Conservation (phyloP, 805 yeast genomes). For the Wickerhamiella brachini region DNA sequence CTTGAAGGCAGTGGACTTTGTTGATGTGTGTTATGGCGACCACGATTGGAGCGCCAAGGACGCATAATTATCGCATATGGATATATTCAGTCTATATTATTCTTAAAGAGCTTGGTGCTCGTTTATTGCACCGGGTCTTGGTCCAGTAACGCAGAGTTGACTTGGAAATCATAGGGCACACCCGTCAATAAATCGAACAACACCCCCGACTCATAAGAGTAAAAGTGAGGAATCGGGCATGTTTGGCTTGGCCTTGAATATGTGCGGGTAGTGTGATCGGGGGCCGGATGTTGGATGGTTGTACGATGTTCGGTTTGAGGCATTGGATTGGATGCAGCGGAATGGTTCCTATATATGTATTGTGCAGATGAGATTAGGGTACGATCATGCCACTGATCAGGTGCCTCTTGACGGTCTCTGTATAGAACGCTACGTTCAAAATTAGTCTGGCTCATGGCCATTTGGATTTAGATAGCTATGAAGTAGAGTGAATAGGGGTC, state of each 20-base stretch:
- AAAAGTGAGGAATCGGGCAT: neutral
- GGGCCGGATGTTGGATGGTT: neutral
- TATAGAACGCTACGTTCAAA: no score
- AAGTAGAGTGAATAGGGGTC: no score
- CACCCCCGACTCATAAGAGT: neutral
- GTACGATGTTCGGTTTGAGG: neutral
- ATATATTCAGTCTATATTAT: neutral
- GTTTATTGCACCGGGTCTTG: neutral
- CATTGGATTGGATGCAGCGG: neutral
- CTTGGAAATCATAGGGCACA: neutral
- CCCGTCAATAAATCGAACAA: neutral
- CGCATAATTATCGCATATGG: neutral
- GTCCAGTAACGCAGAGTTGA: neutral
- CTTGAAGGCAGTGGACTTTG: slow-evolving; percentile 19
- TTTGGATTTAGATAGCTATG: no score
- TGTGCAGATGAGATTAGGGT: neutral
- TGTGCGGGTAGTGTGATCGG: neutral
- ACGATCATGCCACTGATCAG: neutral
- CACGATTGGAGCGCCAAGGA: slow-evolving; percentile 6
- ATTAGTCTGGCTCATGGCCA: no score
- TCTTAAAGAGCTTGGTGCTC: neutral
- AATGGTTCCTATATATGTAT: neutral
- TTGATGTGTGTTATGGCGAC: slow-evolving; percentile 19
- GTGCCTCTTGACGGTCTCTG: neutral
- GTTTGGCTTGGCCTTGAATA: neutral